Conservation (phyloP, 2,329 filamentous ascomycete species). For the Epichloe bromicola region DNA sequence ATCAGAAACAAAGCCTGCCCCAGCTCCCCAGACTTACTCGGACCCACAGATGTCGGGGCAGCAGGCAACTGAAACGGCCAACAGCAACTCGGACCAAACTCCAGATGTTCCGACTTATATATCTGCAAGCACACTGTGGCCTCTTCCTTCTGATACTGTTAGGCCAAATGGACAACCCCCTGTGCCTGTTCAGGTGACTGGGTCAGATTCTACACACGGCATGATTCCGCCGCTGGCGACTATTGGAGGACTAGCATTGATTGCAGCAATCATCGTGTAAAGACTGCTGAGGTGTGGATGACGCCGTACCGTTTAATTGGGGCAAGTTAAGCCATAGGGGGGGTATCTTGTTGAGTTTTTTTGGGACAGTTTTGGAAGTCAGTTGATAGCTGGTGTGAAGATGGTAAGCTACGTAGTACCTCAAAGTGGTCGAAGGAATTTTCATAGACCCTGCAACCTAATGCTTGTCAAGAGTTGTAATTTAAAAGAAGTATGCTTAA, state of each 20-base stretch:
- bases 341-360: conserved; percentile 6
- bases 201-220: conserved; percentile 15
- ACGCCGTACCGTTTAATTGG: background rate
- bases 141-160: conserved; percentile 10
- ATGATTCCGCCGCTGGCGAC: conserved; percentile 11
- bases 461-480: conserved; percentile 3
- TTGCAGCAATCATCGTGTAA: conserved; percentile 15
- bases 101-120: conserved; percentile 6
- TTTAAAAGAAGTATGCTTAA: background rate
- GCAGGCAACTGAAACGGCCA: conserved; percentile 5
- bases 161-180: conserved; percentile 10
- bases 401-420: conserved; percentile 7
- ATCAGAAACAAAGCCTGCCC: background rate
- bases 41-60: conserved; percentile 1
- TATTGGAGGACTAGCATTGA: conserved; percentile 14
- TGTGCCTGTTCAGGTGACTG: conserved; percentile 15
- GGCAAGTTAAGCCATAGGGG: background rate
- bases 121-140: conserved; percentile 13
- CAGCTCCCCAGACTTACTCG: conserved; percentile 2
- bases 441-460: conserved; percentile 3
- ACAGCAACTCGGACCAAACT: conserved; percentile 4
- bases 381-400: conserved; percentile 9
- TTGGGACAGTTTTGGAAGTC: conserved; percentile 12
- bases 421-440: conserved; percentile 1
- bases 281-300: background rate